Evolutionary conservation across 257 asterid species (phyloP), one percentile per base, ranked within the genome.

Genomic region (Voacanga thouarsii): DNA sequence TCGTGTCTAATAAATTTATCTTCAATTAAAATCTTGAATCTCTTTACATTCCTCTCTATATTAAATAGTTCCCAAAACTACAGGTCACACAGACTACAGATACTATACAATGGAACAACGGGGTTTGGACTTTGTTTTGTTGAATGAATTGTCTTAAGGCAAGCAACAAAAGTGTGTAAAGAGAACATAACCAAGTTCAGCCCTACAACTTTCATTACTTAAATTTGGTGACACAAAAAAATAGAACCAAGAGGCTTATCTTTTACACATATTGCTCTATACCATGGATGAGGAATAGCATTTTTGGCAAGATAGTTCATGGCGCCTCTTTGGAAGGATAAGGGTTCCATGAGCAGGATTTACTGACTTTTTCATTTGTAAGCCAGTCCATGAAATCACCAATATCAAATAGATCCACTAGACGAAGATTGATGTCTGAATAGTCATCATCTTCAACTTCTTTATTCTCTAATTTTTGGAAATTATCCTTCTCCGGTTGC

Each of bases 271-370:
- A 91, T 92, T 70, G 91, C 92, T 56, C 67, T 80, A 77, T 71
- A 70, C 94, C 94, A 92, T 16, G 95, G 95, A 50, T 86, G 95
- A 26, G 75, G 70, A 41, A 86, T n/a, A 0, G 72, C 87, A 24
- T 2, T 28, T 30, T 37, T 45, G 19, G 49, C 44, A 23, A 94
- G 74, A 84, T 87, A 77, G 0, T 79, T 72, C 6, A 82, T 43
- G 45, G 88, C 96, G 84, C 84, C 55, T 92, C 94, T 65, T 75
- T 88, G 59, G 97, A 79, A 23, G 88, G 53, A 80, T 82, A 88
- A 8, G 82, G 53, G 26, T 84, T 87, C 95, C 95, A 91, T 77
- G 96, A 83, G 82, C 95, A 90, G 87, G 85, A 94, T 72, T 81
- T 75, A 80, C 89, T 83, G 33, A 91, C 98, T 21, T 85, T 87